Conservation (phyloP, 805 yeast genomes). For the Myxozyma sirexii region DNA sequence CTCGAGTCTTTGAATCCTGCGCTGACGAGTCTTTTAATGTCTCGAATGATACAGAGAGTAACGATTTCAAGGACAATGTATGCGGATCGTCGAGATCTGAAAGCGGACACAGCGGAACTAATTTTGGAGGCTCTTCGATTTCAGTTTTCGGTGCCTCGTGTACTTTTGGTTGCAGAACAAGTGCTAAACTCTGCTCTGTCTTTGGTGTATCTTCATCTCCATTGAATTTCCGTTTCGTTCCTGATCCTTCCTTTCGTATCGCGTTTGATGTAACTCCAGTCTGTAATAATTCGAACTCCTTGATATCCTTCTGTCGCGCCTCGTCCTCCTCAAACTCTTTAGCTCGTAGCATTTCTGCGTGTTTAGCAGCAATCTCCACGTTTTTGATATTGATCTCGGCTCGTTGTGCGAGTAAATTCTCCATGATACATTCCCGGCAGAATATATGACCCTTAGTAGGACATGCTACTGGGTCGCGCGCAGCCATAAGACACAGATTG, state of each 20-base stretch:
- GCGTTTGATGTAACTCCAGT: constrained; percentile 7
- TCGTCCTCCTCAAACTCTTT: constrained; percentile 4
- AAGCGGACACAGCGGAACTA: constrained; percentile 26
- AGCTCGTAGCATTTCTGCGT: constrained; percentile 6
- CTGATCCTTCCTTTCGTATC: background rate
- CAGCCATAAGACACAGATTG: constrained; percentile 30
- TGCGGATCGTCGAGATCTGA: constrained; percentile 26
- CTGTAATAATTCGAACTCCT: constrained; percentile 27
- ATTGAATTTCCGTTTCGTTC: constrained; percentile 8
- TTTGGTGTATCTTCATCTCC: constrained; percentile 6
- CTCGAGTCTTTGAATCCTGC: constrained; percentile 8
- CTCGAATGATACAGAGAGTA: constrained; percentile 21
- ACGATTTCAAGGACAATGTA: constrained; percentile 17
- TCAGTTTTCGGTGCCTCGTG: too few species aligned
- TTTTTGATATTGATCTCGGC: constrained; percentile 23
- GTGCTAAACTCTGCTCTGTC: background rate
- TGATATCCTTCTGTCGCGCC: constrained; percentile 7
- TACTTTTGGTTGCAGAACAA: background rate
- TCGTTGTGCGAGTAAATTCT: constrained; percentile 31
- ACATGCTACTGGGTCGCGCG: constrained; percentile 35
- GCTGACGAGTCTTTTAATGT: constrained; percentile 6
- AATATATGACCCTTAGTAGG: constrained; percentile 31
- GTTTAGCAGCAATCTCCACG: constrained; percentile 14
- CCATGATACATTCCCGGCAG: constrained; percentile 32
- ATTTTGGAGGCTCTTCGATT: background rate